Evolutionary conservation across 2,329 filamentous ascomycete species (phyloP).

Genomic region (Alternaria hordeiaustralica): DNA sequence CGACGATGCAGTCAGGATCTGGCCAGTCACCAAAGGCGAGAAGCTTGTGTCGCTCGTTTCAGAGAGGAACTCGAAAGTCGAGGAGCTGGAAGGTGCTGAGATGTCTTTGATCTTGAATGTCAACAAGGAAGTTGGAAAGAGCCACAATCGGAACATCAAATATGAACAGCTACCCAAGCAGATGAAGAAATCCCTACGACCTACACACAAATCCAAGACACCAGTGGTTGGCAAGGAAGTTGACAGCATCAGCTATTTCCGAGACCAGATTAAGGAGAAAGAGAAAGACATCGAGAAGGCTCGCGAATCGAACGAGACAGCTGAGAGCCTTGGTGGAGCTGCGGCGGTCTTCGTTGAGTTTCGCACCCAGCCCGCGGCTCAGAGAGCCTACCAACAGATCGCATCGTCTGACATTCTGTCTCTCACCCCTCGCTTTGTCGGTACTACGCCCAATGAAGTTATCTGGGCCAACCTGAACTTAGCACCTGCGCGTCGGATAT

Average conservation of each 20-base stretch:
- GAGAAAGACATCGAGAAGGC: constrained; percentile 73
- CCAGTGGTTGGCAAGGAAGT: constrained; percentile 81
- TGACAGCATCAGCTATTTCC: constrained; percentile 91
- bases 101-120: constrained; percentile 82
- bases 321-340: constrained; percentile 63
- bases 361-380: constrained; percentile 78
- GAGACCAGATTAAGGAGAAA: constrained; percentile 76
- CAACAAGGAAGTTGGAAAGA: constrained; percentile 74
- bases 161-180: constrained; percentile 59
- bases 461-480: constrained; percentile 87
- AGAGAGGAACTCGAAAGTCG: constrained; percentile 78
- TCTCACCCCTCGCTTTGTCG: constrained; percentile 85
- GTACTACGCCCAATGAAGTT: constrained; percentile 80
- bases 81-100: constrained; percentile 85
- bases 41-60: constrained; percentile 82
- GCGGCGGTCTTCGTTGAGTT: constrained; percentile 93
- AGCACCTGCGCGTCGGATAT: constrained; percentile 82
- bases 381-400: constrained; percentile 76
- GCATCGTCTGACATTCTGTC: constrained; percentile 62
- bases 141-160: constrained; percentile 53
- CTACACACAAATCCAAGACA: constrained; percentile 45
- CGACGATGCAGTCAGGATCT: constrained; percentile 78
- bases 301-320: constrained; percentile 70
- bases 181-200: constrained; percentile 67
- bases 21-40: constrained; percentile 79